Percentiles rank a stretch among this genome's conserved stretches.
Evolutionary conservation across 1,139 yeast species (phyloP).

Genomic region (Suhomyces wounanorum): DNA sequence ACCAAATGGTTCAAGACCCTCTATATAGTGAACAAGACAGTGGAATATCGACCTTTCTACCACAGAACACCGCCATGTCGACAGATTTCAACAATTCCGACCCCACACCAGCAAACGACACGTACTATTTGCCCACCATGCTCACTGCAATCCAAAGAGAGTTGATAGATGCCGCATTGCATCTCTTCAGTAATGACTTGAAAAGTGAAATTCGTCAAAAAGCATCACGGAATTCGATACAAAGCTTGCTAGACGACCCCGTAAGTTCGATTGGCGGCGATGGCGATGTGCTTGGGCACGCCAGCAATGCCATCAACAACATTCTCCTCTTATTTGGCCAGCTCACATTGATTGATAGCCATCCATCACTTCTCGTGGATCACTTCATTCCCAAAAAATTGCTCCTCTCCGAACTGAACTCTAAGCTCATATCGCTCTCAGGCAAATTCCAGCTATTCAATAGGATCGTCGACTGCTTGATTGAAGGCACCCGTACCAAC

Average conservation of each 20-base stretch:
- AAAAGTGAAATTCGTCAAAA: slow-evolving; percentile 28
- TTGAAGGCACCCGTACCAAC: slow-evolving; percentile 13
- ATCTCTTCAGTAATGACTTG: slow-evolving; percentile 52
- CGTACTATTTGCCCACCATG: slow-evolving; percentile 56
- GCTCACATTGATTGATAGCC: slow-evolving; percentile 53
- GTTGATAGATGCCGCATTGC: slow-evolving; percentile 52
- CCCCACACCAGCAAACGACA: slow-evolving; percentile 20
- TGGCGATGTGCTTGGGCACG: neutral
- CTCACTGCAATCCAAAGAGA: slow-evolving; percentile 59
- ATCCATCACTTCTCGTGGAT: slow-evolving; percentile 70
- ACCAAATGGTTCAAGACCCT: slow-evolving; percentile 8
- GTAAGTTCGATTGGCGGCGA: slow-evolving; percentile 25
- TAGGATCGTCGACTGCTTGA: slow-evolving; percentile 43
- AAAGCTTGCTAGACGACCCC: slow-evolving; percentile 33
- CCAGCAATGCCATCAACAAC: slow-evolving; percentile 14
- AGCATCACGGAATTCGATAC: slow-evolving; percentile 36
- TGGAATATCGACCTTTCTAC: slow-evolving; percentile 7
- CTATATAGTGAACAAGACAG: slow-evolving; percentile 6
- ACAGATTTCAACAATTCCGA: neutral
- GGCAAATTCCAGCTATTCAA: slow-evolving; percentile 62
- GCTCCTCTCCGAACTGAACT: slow-evolving; percentile 63
- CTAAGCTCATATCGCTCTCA: slow-evolving; percentile 52
- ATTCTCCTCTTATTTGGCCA: slow-evolving; percentile 49
- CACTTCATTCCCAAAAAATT: slow-evolving; percentile 74
- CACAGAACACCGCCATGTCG: neutral